Percentiles rank a stretch among this genome's conserved stretches.
Evolutionary conservation across 1,284 basidiomycete species (phyloP).

Genomic region (Meira miltonrushii): DNA sequence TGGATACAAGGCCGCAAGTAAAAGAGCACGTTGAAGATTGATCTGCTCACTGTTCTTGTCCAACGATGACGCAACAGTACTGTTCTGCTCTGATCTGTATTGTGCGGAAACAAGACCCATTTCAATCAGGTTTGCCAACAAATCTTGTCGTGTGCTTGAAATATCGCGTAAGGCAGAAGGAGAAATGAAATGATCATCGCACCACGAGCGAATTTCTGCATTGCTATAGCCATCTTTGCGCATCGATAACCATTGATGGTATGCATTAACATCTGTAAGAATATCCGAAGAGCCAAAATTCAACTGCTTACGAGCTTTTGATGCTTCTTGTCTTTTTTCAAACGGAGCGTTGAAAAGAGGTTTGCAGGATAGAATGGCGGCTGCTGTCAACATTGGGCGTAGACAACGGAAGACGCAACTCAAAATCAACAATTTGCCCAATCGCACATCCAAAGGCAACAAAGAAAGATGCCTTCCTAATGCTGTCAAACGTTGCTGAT

Average conservation of each 20-base stretch:
- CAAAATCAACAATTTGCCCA: slow-evolving; percentile 66
- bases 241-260: slow-evolving; percentile 63
- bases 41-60: slow-evolving; percentile 29
- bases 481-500: slow-evolving; percentile 62
- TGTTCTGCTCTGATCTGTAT: slow-evolving; percentile 52
- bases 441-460: slow-evolving; percentile 78
- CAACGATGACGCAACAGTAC: slow-evolving; percentile 10
- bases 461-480: slow-evolving; percentile 69
- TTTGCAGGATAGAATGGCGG: slow-evolving; percentile 78
- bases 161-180: slow-evolving; percentile 72
- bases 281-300: slow-evolving; percentile 73
- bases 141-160: slow-evolving; percentile 70
- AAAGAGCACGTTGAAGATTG: slow-evolving; percentile 34
- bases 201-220: slow-evolving; percentile 62
- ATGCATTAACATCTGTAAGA: slow-evolving; percentile 74
- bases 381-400: slow-evolving; percentile 52
- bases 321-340: slow-evolving; percentile 75
- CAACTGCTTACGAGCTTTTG: slow-evolving; percentile 53
- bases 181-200: slow-evolving; percentile 84
- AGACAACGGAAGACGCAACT: slow-evolving; percentile 47
- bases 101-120: slow-evolving; percentile 64
- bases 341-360: slow-evolving; percentile 75
- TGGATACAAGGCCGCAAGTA: slow-evolving; percentile 53
- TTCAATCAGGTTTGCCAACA: slow-evolving; percentile 66
- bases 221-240: slow-evolving; percentile 59